Conservation (phyloP, 306 rosid species). For the Quercus alba region DNA sequence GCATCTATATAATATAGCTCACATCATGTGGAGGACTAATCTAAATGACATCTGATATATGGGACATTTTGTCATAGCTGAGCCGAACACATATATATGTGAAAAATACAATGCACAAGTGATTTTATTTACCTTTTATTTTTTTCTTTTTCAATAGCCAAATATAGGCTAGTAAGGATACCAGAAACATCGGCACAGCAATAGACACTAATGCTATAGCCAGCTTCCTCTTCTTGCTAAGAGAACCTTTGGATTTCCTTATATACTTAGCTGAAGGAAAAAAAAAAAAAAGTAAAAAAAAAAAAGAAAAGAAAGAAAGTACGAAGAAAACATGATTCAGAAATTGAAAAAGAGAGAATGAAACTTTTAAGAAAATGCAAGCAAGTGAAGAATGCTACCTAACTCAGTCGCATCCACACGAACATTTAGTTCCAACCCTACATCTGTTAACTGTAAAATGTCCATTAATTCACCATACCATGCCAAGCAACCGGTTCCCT, state of each 20-base stretch:
- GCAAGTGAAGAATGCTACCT: not conserved
- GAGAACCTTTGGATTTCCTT: not conserved
- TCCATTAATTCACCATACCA: slow-evolving; percentile 34
- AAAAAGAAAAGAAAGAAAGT: too few relatives aligned
- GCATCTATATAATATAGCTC: too few relatives aligned
- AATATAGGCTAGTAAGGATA: not conserved
- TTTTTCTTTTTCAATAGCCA: not conserved
- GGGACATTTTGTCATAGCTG: too few relatives aligned
- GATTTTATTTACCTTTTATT: not conserved
- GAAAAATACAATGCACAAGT: not conserved
- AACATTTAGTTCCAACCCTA: slow-evolving; percentile 19
- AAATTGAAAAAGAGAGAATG: too few relatives aligned
- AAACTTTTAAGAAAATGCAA: too few relatives aligned
- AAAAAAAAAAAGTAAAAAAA: not conserved
- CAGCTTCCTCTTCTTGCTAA: not conserved
- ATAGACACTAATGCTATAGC: not conserved
- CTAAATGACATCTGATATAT: too few relatives aligned
- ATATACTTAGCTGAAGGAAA: not conserved
- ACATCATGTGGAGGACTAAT: too few relatives aligned
- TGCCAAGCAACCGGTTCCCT: slow-evolving; percentile 20
- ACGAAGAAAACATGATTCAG: too few relatives aligned
- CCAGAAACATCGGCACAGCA: not conserved
- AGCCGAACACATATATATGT: too few relatives aligned
- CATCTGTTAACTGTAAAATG: not conserved
- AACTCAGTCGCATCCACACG: slow-evolving; percentile 19